Evolutionary conservation across 1,284 basidiomycete genomes (phyloP).

Genomic region (Gomphus bonarii): DNA sequence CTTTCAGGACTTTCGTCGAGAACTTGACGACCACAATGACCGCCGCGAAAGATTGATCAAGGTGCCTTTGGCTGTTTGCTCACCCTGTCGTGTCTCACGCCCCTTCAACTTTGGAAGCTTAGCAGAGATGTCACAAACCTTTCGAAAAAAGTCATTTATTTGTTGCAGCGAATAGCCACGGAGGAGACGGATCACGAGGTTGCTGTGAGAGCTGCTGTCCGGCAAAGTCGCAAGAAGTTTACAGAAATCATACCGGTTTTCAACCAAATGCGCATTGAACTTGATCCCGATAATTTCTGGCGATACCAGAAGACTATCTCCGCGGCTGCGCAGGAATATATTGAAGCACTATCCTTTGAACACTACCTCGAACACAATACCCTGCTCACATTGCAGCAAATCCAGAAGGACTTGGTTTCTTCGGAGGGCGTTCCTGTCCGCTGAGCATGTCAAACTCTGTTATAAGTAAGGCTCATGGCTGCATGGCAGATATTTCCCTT

Average conservation of each 20-base stretch:
- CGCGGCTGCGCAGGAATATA: conserved; percentile 81
- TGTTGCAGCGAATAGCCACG: conserved; percentile 71
- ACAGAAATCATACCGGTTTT: conserved; percentile 62
- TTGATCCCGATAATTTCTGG: conserved; percentile 72
- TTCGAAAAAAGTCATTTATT: conserved; percentile 94
- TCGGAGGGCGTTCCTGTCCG: conserved; percentile 49
- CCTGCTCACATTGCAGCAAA: conserved; percentile 61
- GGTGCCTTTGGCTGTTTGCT: conserved; percentile 26
- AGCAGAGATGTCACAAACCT: conserved; percentile 83
- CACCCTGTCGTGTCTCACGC: background rate
- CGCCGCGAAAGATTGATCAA: conserved; percentile 78
- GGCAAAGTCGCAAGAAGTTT: conserved; percentile 58
- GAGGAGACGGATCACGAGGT: conserved; percentile 29
- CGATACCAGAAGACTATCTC: conserved; percentile 70
- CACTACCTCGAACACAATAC: conserved; percentile 72
- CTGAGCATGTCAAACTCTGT: conserved; percentile 11
- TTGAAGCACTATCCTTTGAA: conserved; percentile 86
- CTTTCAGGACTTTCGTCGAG: conserved; percentile 54
- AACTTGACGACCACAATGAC: conserved; percentile 69
- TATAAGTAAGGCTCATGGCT: background rate
- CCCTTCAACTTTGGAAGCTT: conserved; percentile 29
- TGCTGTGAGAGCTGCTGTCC: conserved; percentile 29
- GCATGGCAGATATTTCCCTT: conserved; percentile 52
- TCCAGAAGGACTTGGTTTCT: conserved; percentile 56
- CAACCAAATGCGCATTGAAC: conserved; percentile 49